These are phyloP conservation scores for Diaporthe capsici DNA, from an alignment of 2,329 filamentous ascomycete genomes.

Conservation along the genomic window DNA sequence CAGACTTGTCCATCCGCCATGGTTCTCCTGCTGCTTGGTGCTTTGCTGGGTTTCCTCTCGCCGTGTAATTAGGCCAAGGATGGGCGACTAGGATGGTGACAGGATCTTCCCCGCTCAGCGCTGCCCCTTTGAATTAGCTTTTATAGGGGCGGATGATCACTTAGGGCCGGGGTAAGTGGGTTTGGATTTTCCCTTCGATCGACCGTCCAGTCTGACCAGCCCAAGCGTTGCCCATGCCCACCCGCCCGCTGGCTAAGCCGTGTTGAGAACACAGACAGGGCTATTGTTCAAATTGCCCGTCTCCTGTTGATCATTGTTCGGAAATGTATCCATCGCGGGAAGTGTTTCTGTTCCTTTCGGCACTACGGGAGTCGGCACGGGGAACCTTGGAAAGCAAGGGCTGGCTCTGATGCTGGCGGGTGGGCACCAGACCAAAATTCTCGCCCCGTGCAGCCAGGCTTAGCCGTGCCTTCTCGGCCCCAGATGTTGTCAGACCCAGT, in stretches of 20 bases:
- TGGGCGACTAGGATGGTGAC: constrained; percentile 5
- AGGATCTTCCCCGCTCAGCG: constrained; percentile 24
- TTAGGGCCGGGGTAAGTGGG: constrained; percentile 31
- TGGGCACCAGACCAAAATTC: not conserved
- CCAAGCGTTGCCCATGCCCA: not conserved
- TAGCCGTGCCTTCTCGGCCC: not conserved
- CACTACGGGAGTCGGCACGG: constrained; percentile 29
- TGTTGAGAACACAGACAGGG: not conserved
- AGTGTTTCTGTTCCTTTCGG: not conserved
- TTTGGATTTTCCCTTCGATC: constrained; percentile 1
- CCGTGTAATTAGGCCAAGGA: constrained; percentile 31
- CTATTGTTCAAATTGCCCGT: constrained; percentile 7
- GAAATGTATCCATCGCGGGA: not conserved
- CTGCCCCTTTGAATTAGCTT: constrained; percentile 30
- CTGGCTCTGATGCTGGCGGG: not conserved
- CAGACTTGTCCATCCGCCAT: not conserved
- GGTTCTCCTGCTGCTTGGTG: not conserved
- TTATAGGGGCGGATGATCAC: constrained; percentile 25
- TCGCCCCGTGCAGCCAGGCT: not conserved
- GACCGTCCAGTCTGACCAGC: not conserved
- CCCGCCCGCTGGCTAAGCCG: constrained; percentile 16
- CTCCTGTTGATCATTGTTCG: constrained; percentile 22
- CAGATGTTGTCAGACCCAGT: constrained; percentile 17
- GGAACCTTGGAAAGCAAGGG: not conserved
- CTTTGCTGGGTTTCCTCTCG: not conserved